phyloP scores from a whole-genome alignment of 164 flowering plant species.

The Chloranthus sessilifolius region DNA sequence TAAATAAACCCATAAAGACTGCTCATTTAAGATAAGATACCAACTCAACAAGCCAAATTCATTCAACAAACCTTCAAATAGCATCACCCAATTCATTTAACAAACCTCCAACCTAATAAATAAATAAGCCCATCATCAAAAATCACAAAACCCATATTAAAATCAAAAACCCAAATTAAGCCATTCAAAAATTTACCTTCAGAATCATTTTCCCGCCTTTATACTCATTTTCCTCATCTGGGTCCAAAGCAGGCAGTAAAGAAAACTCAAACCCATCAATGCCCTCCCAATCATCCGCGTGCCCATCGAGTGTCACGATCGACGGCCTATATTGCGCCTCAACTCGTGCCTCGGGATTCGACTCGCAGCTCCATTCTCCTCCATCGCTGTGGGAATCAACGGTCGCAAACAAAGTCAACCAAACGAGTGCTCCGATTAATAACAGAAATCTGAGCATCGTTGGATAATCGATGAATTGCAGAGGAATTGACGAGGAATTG shows the following conservation, averaged over 20 bases:
- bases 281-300: constrained; percentile 71
- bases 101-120: neutral
- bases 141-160: neutral
- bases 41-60: too few relatives aligned
- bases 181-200: constrained; percentile 65
- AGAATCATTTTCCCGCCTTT: constrained; percentile 72
- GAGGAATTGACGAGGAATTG: too few relatives aligned
- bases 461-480: neutral
- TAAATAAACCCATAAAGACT: too few relatives aligned
- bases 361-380: constrained; percentile 74
- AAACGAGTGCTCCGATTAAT: constrained; percentile 10
- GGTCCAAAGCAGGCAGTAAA: constrained; percentile 90
- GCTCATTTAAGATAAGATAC: too few relatives aligned
- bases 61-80: too few relatives aligned
- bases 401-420: constrained; percentile 10
- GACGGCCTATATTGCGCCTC: constrained; percentile 65
- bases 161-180: too few relatives aligned
- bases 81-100: constrained; percentile 2
- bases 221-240: constrained; percentile 69
- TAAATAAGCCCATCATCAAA: too few relatives aligned
- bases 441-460: constrained; percentile 27
- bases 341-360: constrained; percentile 43
- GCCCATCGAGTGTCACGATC: constrained; percentile 76
- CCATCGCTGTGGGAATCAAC: constrained; percentile 66
- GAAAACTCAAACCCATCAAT: constrained; percentile 75